These are phyloP conservation scores for Hirschioporus abietinus DNA, from an alignment of 768 basidiomycete genomes.

Conservation along the genomic window DNA sequence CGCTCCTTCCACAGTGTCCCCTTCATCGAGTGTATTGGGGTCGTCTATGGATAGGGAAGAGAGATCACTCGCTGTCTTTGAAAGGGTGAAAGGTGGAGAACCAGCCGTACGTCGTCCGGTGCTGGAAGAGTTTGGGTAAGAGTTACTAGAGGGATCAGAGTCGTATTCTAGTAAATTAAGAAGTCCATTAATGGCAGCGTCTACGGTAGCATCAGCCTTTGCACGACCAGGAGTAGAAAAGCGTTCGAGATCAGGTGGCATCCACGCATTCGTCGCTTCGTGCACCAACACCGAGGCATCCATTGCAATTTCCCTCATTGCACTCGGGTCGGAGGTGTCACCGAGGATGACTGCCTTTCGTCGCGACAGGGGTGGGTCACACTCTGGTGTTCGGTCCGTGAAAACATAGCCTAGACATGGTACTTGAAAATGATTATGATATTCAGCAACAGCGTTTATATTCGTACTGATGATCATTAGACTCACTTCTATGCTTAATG, in stretches of 20 bases:
- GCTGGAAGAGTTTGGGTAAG: no score
- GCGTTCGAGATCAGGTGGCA: constrained; percentile 53
- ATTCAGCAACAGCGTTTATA: background rate
- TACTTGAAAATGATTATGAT: constrained; percentile 26
- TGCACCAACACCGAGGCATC: constrained; percentile 75
- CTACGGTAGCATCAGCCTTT: no score
- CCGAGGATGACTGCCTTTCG: constrained; percentile 72
- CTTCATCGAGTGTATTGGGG: no score
- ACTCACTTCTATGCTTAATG: constrained; percentile 45
- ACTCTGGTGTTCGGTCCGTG: constrained; percentile 57
- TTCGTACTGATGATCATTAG: no score
- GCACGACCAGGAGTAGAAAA: background rate
- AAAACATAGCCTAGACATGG: constrained; percentile 80
- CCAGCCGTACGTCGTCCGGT: no score
- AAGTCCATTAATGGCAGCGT: no score
- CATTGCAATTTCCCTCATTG: constrained; percentile 52
- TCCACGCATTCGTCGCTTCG: constrained; percentile 85
- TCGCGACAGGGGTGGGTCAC: constrained; percentile 62
- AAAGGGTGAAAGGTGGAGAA: no score
- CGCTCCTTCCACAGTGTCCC: no score
- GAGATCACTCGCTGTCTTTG: no score
- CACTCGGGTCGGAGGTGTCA: constrained; percentile 78
- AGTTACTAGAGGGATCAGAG: no score
- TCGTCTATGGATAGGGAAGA: no score
- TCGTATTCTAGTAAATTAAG: no score